Conservation (phyloP, 2,329 filamentous ascomycete species). For the Colletotrichum australisinense region DNA sequence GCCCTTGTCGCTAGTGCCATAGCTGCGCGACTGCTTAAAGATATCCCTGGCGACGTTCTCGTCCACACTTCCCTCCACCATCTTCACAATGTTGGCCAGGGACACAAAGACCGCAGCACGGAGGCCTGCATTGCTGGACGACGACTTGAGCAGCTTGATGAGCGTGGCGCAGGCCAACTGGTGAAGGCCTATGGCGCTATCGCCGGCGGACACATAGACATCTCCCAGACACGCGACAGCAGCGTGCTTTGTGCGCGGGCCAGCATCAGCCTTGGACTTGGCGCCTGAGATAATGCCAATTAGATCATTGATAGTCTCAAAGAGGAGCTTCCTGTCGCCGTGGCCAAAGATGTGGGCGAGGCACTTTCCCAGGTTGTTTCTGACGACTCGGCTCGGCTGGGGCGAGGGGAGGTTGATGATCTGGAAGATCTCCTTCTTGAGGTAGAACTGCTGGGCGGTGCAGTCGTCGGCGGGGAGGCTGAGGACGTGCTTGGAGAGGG, state of each 20-base stretch:
- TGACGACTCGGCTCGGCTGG: conserved; percentile 86
- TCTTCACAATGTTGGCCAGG: conserved; percentile 79
- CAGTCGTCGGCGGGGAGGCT: conserved; percentile 81
- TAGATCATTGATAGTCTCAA: conserved; percentile 94
- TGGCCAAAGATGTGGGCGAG: conserved; percentile 85
- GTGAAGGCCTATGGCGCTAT: conserved; percentile 89
- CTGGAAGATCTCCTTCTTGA: conserved; percentile 95
- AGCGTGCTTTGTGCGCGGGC: conserved; percentile 84
- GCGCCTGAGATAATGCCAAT: conserved; percentile 77
- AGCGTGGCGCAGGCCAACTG: conserved; percentile 78
- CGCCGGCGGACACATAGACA: conserved; percentile 90
- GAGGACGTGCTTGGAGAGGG: conserved; percentile 83
- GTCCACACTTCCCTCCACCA: conserved; percentile 82
- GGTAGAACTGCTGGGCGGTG: conserved; percentile 87
- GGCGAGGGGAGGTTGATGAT: conserved; percentile 87
- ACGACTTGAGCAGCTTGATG: conserved; percentile 82
- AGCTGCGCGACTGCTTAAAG: conserved; percentile 89
- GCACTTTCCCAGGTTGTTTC: conserved; percentile 88
- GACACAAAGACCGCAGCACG: conserved; percentile 82
- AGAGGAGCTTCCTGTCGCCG: conserved; percentile 91
- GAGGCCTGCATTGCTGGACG: conserved; percentile 83
- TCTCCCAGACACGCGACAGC: conserved; percentile 89
- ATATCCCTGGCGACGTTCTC: conserved; percentile 88
- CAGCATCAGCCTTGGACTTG: conserved; percentile 81
- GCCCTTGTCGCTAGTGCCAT: conserved; percentile 84